These are phyloP conservation scores for Colletotrichum paranaense DNA, from an alignment of 2,329 filamentous ascomycete genomes.

Conservation along the genomic window DNA sequence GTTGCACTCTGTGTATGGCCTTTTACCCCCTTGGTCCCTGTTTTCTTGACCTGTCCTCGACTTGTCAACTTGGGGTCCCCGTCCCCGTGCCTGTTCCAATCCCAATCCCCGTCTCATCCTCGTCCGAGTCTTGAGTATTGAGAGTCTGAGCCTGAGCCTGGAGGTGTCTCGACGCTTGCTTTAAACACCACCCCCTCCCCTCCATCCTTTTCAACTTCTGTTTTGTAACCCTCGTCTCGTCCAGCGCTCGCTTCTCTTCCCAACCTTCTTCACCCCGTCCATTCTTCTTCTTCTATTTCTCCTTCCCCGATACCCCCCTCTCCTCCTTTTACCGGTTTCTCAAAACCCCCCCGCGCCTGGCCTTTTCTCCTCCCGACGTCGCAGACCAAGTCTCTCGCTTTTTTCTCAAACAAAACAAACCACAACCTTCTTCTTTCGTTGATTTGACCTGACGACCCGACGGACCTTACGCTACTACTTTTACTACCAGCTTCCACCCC, in stretches of 20 bases:
- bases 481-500: too few species aligned
- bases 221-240: constrained; percentile 26
- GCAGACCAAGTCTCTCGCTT: constrained; percentile 33
- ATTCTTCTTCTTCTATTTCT: constrained; percentile 18
- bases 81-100: neutral
- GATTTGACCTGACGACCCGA: constrained; percentile 15
- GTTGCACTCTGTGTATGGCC: neutral
- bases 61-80: constrained; percentile 6
- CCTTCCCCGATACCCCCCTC: constrained; percentile 13
- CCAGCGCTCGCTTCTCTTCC: constrained; percentile 26
- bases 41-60: neutral
- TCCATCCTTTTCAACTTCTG: constrained; percentile 21
- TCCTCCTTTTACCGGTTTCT: constrained; percentile 2
- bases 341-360: constrained; percentile 29
- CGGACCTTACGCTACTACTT: neutral
- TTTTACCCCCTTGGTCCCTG: neutral
- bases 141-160: neutral
- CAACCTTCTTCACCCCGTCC: constrained; percentile 19
- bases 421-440: constrained; percentile 6
- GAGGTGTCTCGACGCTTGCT: constrained; percentile 15
- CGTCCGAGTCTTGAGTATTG: neutral
- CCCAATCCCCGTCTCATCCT: too few species aligned
- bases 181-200: constrained; percentile 33
- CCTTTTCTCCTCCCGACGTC: constrained; percentile 29
- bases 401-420: constrained; percentile 9